A percentile compares a stretch with the other conserved stretches of the same genome.
These are phyloP conservation scores for Neofusicoccum sp. DNA, from an alignment of 2,329 filamentous ascomycete species.

Conservation along the genomic window DNA sequence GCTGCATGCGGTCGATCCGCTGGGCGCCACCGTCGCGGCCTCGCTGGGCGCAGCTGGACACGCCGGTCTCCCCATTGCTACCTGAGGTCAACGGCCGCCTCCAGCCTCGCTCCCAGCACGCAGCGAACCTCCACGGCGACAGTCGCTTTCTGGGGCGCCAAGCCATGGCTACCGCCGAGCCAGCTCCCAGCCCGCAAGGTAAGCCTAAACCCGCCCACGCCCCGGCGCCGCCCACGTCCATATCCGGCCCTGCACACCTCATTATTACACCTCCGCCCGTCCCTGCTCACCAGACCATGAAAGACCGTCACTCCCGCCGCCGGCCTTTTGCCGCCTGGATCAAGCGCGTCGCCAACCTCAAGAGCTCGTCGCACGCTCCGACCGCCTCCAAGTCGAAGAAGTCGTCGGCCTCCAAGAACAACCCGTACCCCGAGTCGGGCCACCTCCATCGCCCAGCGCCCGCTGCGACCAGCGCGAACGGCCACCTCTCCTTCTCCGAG, in stretches of 20 bases:
- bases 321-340: constrained; percentile 91
- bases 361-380: constrained; percentile 66
- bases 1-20: constrained; percentile 16
- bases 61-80: constrained; percentile 10
- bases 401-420: constrained; percentile 65
- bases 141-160: constrained; percentile 13
- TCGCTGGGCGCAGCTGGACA: constrained; percentile 6
- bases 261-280: constrained; percentile 7
- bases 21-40: constrained; percentile 11
- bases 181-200: constrained; percentile 45
- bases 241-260: constrained; percentile 14
- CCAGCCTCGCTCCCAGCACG: constrained; percentile 7
- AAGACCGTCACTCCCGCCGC: constrained; percentile 72
- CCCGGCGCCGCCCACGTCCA: neutral
- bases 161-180: constrained; percentile 46
- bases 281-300: constrained; percentile 18
- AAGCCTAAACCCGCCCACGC: constrained; percentile 26
- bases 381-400: constrained; percentile 42
- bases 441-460: constrained; percentile 56
- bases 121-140: neutral
- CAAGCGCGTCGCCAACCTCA: constrained; percentile 88
- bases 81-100: constrained; percentile 2
- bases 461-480: constrained; percentile 43
- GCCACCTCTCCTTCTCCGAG: constrained; percentile 52
- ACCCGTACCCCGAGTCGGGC: constrained; percentile 86